phyloP scores from a whole-genome alignment of 2,329 filamentous ascomycete genomes.

The Penicillium sp. region DNA sequence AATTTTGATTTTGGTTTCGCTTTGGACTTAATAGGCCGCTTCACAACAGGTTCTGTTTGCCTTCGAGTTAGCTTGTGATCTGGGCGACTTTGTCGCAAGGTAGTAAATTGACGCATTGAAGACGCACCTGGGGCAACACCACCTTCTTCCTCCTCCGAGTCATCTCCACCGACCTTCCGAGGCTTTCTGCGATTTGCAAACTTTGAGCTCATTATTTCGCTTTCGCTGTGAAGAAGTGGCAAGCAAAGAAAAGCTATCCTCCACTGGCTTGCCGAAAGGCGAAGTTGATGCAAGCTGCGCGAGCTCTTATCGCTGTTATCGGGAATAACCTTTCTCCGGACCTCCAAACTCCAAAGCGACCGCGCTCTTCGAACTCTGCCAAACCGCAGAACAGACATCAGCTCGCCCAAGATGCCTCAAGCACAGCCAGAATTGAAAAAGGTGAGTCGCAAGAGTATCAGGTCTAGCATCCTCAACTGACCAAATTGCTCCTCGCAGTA shows the following conservation, averaged over 20 bases:
- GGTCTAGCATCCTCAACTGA: conserved; percentile 13
- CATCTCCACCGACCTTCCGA: conserved; percentile 74
- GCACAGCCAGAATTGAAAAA: conserved; percentile 99
- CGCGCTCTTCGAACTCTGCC: conserved; percentile 24
- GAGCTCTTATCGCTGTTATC: conserved; percentile 28
- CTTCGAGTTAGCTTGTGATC: conserved; percentile 1
- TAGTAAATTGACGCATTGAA: neutral
- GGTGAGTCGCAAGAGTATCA: conserved; percentile 53
- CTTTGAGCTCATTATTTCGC: conserved; percentile 55
- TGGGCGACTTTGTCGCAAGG: neutral
- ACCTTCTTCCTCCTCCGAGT: conserved; percentile 57
- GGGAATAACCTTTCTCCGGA: conserved; percentile 40
- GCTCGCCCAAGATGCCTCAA: conserved; percentile 76
- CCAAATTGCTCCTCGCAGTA: conserved; percentile 61
- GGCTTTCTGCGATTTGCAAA: conserved; percentile 65
- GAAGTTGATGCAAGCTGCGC: conserved; percentile 8
- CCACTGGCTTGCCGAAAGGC: conserved; percentile 1
- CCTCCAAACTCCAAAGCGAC: conserved; percentile 32
- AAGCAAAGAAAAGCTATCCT: neutral
- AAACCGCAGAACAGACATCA: conserved; percentile 24
- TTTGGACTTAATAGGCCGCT: conserved; percentile 54
- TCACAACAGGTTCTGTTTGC: conserved; percentile 49
- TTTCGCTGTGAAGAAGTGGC: neutral
- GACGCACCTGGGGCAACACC: conserved; percentile 45
- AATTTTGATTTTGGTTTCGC: conserved; percentile 71